Base-by-base conservation (phyloP, 306 rosid genomes). In the Mimosa bimucronata region DNA sequence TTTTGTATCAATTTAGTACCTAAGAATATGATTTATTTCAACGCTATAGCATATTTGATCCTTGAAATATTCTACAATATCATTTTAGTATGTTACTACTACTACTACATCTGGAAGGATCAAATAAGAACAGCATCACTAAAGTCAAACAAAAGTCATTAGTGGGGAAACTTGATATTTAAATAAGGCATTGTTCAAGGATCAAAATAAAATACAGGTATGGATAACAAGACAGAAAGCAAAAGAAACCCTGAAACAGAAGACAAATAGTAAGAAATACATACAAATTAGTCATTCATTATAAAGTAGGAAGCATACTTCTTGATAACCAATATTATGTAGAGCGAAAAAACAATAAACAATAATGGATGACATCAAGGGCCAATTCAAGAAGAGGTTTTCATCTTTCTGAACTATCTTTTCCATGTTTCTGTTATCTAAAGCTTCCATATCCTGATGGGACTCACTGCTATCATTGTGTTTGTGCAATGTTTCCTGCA, bases 401-500 rank as follows among this genome's bases (percentile, higher is more conserved):
- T 84, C 84, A 40, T 85, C 73, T 78, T 86, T 68, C 73, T 66
- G 73, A 42, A 58, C 41, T 52, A 3, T 71, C 42, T 71, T 62
- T n/a, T 75, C 65, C 75, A 67, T 73, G 55, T 84, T 77, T 79
- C 85, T 89, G 67, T 69, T 83, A 86, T 90, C 97, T 75, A 86
- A 11, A 19, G 86, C 85, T 72, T 90, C 91, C 7, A 66, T 67
- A 25, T 84, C 73, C 66, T 58, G 76, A 30, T 72, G 26, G n/a
- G 83, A 81, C 64, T 57, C 85, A 41, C 23, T 57, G 38, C 75
- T 69, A 44, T 12, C 73, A 7, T 66, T 23, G 61, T 89, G 97
- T 41, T 42, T 88, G 85, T 94, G 98, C 77, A 94, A 84, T 67
- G 97, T 92, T 86, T 94, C 98, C 98, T 92, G 83, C 71, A 86